Base-by-base conservation (phyloP, 805 yeast species). In the Aciculoconidium aculeatum region DNA sequence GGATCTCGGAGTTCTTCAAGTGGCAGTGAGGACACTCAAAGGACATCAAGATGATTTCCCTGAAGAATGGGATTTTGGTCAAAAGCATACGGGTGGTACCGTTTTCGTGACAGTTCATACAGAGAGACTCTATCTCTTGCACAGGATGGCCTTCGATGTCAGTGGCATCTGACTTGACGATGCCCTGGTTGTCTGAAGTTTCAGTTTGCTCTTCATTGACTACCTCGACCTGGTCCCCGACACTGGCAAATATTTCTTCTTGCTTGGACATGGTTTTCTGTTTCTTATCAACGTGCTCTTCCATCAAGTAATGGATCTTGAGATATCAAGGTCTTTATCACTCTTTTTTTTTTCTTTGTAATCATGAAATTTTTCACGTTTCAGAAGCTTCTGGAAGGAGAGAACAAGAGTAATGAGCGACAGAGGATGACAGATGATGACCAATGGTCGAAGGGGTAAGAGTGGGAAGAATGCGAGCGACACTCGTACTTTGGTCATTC, bases 11-110 rank as follows among this genome's bases (percentile, higher is more conserved):
- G 67, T 86, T 90, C 53, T 80, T 83, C 52, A 85, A 76, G 1
- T 85, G 84, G 65, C 99, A 92, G 57, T 88, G 96, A 15, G 92
- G 90, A 58, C 99, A 92, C 42, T 79, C 84, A 56, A 92, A 92
- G 2, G 96, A 87, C 94, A 92, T 90, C 34, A 92, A 55, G 29
- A 92, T 82, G 30, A 92, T 76, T 55, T 92, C 96, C 40, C 88
- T 68, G 62, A 92, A 92, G 47, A 67, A 86, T 11, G 99, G 99
- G 45, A 92, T 92, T 30, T 77, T 69, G 9, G 99, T 92, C 47
- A 92, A 65, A 23, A 92, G 65, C 53, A 92, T 55, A 42, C 94
- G 65, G 4, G 98, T 92, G 30, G 67, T 67, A 35, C 99, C 99
- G 34, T 75, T 71, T 42, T 90, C 65, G 39, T 79, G 83, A 58